phyloP scores from a whole-genome alignment of 768 basidiomycete species.

The Tricholoma saponaceum region DNA sequence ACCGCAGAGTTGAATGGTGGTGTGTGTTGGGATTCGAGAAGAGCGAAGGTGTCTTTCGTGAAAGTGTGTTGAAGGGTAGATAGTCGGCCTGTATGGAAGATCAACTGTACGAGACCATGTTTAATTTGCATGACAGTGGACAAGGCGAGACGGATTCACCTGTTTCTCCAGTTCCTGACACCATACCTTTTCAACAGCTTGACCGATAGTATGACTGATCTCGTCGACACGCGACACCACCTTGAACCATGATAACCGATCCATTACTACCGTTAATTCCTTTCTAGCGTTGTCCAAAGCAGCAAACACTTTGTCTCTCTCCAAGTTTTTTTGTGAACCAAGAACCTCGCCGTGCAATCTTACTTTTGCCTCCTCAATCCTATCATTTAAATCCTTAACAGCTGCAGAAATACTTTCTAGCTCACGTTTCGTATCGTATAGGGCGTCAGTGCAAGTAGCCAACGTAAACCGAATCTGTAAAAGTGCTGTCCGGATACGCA shows the following conservation, averaged over 20 bases:
- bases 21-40: constrained; percentile 35
- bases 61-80: constrained; percentile 41
- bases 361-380: constrained; percentile 35
- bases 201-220: constrained; percentile 31
- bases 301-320: constrained; percentile 26
- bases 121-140: not conserved
- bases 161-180: constrained; percentile 47
- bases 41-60: constrained; percentile 33
- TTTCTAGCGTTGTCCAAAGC: constrained; percentile 34
- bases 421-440: constrained; percentile 27
- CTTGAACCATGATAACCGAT: constrained; percentile 43
- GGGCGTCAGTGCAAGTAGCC: constrained; percentile 26
- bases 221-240: constrained; percentile 45
- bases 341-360: constrained; percentile 35
- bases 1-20: constrained; percentile 48
- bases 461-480: constrained; percentile 37
- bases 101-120: constrained; percentile 40
- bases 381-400: constrained; percentile 31
- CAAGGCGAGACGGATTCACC: constrained; percentile 25
- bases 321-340: constrained; percentile 14
- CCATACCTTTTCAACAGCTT: constrained; percentile 36
- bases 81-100: constrained; percentile 61
- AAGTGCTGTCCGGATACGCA: constrained; percentile 28
- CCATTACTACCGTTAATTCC: constrained; percentile 36
- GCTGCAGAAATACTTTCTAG: constrained; percentile 31